These are phyloP conservation scores for Dothideomycetes sp. DNA, from an alignment of 2,329 filamentous ascomycete species.

Conservation along the genomic window DNA sequence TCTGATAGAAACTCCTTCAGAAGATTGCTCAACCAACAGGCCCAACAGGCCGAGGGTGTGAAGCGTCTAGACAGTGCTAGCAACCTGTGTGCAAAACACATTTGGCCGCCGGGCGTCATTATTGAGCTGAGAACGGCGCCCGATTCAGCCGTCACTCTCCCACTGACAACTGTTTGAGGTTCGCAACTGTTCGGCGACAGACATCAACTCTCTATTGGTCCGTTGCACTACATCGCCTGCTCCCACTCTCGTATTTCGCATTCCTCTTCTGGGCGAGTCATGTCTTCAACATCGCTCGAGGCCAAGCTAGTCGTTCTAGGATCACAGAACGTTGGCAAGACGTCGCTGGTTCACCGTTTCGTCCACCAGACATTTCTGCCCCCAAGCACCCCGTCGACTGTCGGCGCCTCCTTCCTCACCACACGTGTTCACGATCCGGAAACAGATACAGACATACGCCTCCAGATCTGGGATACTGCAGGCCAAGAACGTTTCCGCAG, in stretches of 20 bases:
- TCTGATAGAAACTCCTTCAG: no score
- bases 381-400: constrained; percentile 37
- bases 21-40: no score
- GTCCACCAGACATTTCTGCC: constrained; percentile 64
- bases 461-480: constrained; percentile 95
- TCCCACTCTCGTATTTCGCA: background rate
- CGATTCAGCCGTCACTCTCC: no score
- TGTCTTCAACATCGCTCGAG: constrained; percentile 49
- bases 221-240: background rate
- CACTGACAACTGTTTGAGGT: no score
- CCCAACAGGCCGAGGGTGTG: no score
- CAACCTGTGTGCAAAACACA: no score
- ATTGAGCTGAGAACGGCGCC: no score
- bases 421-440: constrained; percentile 65
- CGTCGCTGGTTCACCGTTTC: constrained; percentile 66
- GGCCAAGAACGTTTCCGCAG: constrained; percentile 92
- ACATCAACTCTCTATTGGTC: background rate
- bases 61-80: no score
- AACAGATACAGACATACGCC: constrained; percentile 74
- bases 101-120: no score
- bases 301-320: constrained; percentile 76
- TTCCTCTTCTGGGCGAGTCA: constrained; percentile 3
- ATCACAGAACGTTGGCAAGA: constrained; percentile 72
- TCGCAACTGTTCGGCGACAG: background rate
- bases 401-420: constrained; percentile 50